A percentile compares a stretch with the other conserved stretches of the same genome.
Conservation (phyloP, 2,329 filamentous ascomycete species). For the Whalleya microplaca region DNA sequence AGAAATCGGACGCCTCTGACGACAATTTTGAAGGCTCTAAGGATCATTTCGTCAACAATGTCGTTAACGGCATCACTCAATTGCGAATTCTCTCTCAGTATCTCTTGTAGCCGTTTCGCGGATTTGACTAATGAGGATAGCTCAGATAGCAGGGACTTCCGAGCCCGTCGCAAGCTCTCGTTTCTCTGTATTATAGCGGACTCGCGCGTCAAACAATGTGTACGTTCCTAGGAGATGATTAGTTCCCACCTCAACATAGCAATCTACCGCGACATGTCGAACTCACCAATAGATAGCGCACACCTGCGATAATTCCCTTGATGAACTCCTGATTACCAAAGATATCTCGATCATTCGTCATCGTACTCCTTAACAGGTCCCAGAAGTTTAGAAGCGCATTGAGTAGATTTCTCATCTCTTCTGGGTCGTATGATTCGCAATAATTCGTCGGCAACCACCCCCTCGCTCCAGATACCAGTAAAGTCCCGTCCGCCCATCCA, state of each 20-base stretch:
- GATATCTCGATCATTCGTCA: slow-evolving; percentile 73
- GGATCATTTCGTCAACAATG: slow-evolving; percentile 87
- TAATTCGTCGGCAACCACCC: slow-evolving; percentile 99
- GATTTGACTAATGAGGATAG: slow-evolving; percentile 87
- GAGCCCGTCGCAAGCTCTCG: slow-evolving; percentile 75
- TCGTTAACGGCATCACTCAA: slow-evolving; percentile 67
- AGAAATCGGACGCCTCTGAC: slow-evolving; percentile 87
- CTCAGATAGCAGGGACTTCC: slow-evolving; percentile 87
- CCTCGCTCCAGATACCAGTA: slow-evolving; percentile 81
- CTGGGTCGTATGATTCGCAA: slow-evolving; percentile 91
- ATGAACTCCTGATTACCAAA: slow-evolving; percentile 94
- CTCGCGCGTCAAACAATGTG: slow-evolving; percentile 84
- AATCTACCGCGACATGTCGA: neutral
- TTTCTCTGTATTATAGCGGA: slow-evolving; percentile 74
- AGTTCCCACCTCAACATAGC: slow-evolving; percentile 1
- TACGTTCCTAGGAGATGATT: slow-evolving; percentile 69
- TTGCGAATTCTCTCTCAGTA: slow-evolving; percentile 55
- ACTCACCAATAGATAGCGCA: slow-evolving; percentile 84
- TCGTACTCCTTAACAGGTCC: slow-evolving; percentile 82
- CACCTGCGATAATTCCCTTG: slow-evolving; percentile 89
- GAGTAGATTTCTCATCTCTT: slow-evolving; percentile 81
- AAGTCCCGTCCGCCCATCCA: slow-evolving; percentile 96
- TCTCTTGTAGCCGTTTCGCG: slow-evolving; percentile 81
- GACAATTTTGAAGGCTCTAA: slow-evolving; percentile 94
- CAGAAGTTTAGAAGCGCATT: slow-evolving; percentile 89